Evolutionary conservation across 768 basidiomycete genomes (phyloP), one percentile per base, ranked within the genome.

Genomic region (Coprinellus aureogranulatus): DNA sequence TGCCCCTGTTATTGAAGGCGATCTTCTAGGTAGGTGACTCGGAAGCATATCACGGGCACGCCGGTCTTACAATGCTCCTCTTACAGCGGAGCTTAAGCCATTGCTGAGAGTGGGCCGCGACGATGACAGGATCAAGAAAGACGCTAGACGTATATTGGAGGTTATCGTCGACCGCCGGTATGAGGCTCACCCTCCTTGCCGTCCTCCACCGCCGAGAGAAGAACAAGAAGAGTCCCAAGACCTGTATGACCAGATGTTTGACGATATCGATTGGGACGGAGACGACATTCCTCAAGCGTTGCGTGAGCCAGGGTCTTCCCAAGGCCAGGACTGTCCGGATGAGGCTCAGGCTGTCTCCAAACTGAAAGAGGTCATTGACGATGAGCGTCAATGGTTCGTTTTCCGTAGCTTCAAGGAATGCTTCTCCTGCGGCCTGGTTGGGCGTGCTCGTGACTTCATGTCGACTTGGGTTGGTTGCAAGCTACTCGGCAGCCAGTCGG

Each of bases 141-240:
- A 61, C 46, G 59, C 64, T n/a, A n/a, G n/a, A 14, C 59, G 55
- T 9, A 52, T 14, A 25, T 53, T 68, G 12, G 75, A 89, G 6
- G 79, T 81, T 51, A 74, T 78, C 0, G 87, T 94, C 11, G 73
- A 86, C 57, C 80, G 78, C 18, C 79, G 90, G 31, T 65, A 71
- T 12, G 68, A 61, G 12, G 77, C 78, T 28, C 62, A 88, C 26
- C 84, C 84, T 10, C 70, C 70, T 0, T 67, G 71, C 27, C 77
- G 70, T 1, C 71, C 70, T 5, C 58, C 66, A 3, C 71, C 68
- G 0, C 66, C 52, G 3, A 59, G 45, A 16, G 60, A 62, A 8
- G 67, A 66, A 18, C 80, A 78, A 44, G 82, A 84, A 64, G 91
- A 92, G 59, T 92, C 88, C 61, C 90, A 94, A 65, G 90, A 92